Percentiles rank a stretch among this genome's conserved stretches.
These are phyloP conservation scores for Sphagnum tenellum DNA, from an alignment of 225 moss, liverwort and hornwort species.

Conservation along the genomic window DNA sequence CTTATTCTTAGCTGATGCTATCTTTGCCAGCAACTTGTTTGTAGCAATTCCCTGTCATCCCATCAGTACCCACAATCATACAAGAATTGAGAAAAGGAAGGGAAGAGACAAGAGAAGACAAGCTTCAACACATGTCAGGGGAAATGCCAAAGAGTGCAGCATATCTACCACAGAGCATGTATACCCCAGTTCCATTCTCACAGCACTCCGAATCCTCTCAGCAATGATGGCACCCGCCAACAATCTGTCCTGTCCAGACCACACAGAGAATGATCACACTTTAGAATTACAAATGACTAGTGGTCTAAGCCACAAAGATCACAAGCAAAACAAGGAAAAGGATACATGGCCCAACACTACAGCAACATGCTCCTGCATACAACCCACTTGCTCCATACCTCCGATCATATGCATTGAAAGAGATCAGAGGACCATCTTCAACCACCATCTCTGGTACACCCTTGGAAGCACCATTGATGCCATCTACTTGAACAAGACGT, in stretches of 20 bases:
- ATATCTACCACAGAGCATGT: slow-evolving; percentile 82
- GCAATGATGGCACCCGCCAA: slow-evolving; percentile 91
- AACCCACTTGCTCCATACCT: slow-evolving; percentile 27
- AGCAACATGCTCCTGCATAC: neutral
- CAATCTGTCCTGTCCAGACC: slow-evolving; percentile 55
- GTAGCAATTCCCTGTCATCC: slow-evolving; percentile 76
- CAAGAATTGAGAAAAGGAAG: neutral
- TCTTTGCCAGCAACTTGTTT: slow-evolving; percentile 91
- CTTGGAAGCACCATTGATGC: slow-evolving; percentile 15
- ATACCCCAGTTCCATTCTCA: slow-evolving; percentile 79
- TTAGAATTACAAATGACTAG: too few species aligned
- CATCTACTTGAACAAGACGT: slow-evolving; percentile 49
- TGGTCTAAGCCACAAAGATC: too few species aligned
- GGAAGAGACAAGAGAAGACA: neutral
- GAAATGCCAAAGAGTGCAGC: neutral
- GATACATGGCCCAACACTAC: neutral
- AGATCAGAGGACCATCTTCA: slow-evolving; percentile 71
- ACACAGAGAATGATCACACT: neutral
- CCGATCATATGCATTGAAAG: slow-evolving; percentile 83
- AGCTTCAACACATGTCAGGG: neutral
- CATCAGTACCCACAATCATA: slow-evolving; percentile 1
- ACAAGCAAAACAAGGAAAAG: too few species aligned
- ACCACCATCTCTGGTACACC: slow-evolving; percentile 54
- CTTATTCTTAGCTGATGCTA: slow-evolving; percentile 93
- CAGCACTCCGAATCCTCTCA: slow-evolving; percentile 68